Evolutionary conservation across 139 green algal genomes (phyloP).

Genomic region (Limnomonas spitsbergensis): DNA sequence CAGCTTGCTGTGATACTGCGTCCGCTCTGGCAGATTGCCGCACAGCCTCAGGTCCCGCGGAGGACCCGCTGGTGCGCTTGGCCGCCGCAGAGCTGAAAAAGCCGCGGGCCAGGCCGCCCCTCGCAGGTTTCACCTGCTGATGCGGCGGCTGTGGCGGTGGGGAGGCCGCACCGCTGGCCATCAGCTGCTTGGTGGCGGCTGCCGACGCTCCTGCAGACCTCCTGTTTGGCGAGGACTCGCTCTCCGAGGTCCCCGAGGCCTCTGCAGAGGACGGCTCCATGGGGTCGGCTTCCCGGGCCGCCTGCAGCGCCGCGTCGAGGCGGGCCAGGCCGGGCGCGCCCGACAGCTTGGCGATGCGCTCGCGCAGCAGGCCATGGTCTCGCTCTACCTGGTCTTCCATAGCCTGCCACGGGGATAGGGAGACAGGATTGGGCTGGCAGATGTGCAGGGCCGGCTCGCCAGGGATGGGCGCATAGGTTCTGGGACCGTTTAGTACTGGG

Average conservation of each 20-base stretch:
- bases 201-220: neutral
- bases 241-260: neutral
- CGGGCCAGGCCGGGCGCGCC: slow-evolving; percentile 56
- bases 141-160: neutral
- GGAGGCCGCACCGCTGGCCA: too few relatives aligned
- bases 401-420: too few relatives aligned
- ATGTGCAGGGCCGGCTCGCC: neutral
- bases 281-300: slow-evolving; percentile 28
- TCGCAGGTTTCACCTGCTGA: neutral
- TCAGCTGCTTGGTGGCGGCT: neutral
- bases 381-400: slow-evolving; percentile 58
- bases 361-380: slow-evolving; percentile 71
- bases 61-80: neutral
- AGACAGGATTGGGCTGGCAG: neutral
- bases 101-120: neutral
- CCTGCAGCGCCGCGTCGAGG: slow-evolving; percentile 70
- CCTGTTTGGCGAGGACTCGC: neutral
- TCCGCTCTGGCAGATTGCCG: too few relatives aligned
- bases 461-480: neutral
- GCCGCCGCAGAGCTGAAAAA: slow-evolving; percentile 9
- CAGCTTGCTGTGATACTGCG: too few relatives aligned
- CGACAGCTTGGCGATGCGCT: slow-evolving; percentile 61
- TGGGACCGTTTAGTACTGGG: too few relatives aligned
- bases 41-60: too few relatives aligned
- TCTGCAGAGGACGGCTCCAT: neutral